Conservation (phyloP, 805 yeast species). For the Teunomyces lycoperdinae region DNA sequence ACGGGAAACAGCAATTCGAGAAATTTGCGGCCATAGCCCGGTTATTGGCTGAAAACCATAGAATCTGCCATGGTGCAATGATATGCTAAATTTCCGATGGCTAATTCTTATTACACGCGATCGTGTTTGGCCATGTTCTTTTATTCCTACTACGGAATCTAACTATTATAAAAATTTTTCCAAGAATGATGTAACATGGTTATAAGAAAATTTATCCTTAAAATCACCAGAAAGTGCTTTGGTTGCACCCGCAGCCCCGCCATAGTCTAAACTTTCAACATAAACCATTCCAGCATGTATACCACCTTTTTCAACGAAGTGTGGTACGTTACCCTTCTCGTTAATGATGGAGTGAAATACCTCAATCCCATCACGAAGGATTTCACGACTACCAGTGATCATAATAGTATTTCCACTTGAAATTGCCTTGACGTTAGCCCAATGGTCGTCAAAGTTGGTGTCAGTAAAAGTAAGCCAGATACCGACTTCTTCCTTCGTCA, state of each 20-base stretch:
- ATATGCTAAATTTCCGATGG: background rate
- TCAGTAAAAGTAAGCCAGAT: slow-evolving; percentile 22
- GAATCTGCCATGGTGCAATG: background rate
- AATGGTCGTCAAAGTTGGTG: slow-evolving; percentile 21
- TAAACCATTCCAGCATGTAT: slow-evolving; percentile 33
- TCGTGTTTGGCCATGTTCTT: background rate
- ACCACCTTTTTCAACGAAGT: slow-evolving; percentile 29
- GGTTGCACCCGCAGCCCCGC: slow-evolving; percentile 17
- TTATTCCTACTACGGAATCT: background rate
- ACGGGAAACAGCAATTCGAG: background rate
- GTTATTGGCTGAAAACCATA: background rate
- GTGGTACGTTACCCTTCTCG: slow-evolving; percentile 16
- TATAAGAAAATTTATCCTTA: slow-evolving; percentile 16
- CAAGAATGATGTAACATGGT: slow-evolving; percentile 16
- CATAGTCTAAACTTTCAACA: slow-evolving; percentile 33
- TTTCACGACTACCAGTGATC: slow-evolving; percentile 33
- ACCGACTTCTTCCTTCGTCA: slow-evolving; percentile 11
- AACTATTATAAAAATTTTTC: slow-evolving; percentile 1
- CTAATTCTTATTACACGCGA: background rate
- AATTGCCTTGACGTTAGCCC: slow-evolving; percentile 26
- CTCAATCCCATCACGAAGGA: slow-evolving; percentile 29
- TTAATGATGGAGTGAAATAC: slow-evolving; percentile 19
- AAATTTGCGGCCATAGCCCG: background rate
- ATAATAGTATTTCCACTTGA: slow-evolving; percentile 19
- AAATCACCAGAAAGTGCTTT: slow-evolving; percentile 26